Evolutionary conservation across 441 rosid species (phyloP).

Genomic region (Dalechampia spathulata): DNA sequence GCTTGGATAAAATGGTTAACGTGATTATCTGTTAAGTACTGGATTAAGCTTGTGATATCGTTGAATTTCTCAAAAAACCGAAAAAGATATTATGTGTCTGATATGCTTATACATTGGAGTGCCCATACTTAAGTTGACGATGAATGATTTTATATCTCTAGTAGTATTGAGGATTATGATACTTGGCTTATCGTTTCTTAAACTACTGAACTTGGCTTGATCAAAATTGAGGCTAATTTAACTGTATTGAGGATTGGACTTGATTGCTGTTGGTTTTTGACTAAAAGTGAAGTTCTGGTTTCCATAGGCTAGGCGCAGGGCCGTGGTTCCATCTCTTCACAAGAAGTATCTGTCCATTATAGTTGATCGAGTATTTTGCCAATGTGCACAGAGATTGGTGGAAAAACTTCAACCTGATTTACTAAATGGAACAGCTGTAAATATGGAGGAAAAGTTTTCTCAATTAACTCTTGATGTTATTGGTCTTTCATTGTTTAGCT

Average conservation of each 20-base stretch:
- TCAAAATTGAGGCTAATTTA: no score
- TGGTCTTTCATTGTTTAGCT: conserved; percentile 77
- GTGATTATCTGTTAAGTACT: no score
- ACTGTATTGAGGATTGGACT: not conserved
- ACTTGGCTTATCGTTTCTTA: no score
- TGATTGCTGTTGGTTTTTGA: not conserved
- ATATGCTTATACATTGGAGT: no score
- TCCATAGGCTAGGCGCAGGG: conserved; percentile 71
- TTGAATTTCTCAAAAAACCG: no score
- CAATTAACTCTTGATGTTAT: conserved; percentile 86
- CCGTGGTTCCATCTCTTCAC: conserved; percentile 84
- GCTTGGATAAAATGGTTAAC: no score
- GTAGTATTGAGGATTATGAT: no score
- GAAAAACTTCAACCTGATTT: conserved; percentile 71
- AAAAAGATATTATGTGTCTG: no score
- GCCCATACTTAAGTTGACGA: no score
- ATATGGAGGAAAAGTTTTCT: conserved; percentile 86
- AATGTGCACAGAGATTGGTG: conserved; percentile 83
- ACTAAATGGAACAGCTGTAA: conserved; percentile 55
- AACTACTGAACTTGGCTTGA: no score
- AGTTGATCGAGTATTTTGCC: conserved; percentile 79
- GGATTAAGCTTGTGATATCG: no score
- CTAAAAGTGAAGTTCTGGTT: conserved; percentile 10
- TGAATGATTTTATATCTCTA: no score
- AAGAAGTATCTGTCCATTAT: conserved; percentile 76